phyloP scores from a whole-genome alignment of 768 basidiomycete genomes.

The Lactifluus subvellereus region DNA sequence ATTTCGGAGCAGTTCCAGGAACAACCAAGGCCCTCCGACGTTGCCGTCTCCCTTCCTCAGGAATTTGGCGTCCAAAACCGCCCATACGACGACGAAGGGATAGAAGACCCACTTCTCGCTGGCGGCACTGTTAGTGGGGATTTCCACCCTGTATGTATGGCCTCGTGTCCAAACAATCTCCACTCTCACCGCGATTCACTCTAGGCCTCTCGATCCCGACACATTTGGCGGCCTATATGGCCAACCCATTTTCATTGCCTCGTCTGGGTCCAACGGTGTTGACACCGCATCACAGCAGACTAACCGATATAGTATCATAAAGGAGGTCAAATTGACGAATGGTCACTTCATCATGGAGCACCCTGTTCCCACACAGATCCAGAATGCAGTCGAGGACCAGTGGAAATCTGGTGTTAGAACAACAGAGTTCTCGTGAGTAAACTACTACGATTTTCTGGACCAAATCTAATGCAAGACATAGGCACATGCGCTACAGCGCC shows the following conservation, averaged over 20 bases:
- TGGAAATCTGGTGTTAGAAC: conserved; percentile 58
- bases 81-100: conserved; percentile 57
- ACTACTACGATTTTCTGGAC: not conserved
- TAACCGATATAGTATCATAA: conserved; percentile 89
- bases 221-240: conserved; percentile 62
- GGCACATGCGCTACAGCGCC: conserved; percentile 92
- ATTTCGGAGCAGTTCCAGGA: conserved; percentile 70
- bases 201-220: conserved; percentile 44
- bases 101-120: conserved; percentile 74
- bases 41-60: conserved; percentile 48
- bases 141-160: conserved; percentile 64
- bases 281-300: conserved; percentile 64
- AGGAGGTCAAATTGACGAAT: conserved; percentile 87
- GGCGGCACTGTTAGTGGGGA: conserved; percentile 54
- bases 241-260: conserved; percentile 40
- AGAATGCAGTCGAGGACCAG: conserved; percentile 74
- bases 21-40: conserved; percentile 50
- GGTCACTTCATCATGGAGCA: conserved; percentile 93
- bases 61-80: conserved; percentile 40
- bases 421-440: conserved; percentile 84
- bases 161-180: conserved; percentile 4
- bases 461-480: conserved; percentile 27
- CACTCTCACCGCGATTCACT: conserved; percentile 10
- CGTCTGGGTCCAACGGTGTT: conserved; percentile 33
- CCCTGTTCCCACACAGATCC: conserved; percentile 77